A percentile compares a stretch with the other conserved stretches of the same genome.
These are phyloP conservation scores for Durio zibethinus DNA, from an alignment of 345 rosid species.

Conservation along the genomic window DNA sequence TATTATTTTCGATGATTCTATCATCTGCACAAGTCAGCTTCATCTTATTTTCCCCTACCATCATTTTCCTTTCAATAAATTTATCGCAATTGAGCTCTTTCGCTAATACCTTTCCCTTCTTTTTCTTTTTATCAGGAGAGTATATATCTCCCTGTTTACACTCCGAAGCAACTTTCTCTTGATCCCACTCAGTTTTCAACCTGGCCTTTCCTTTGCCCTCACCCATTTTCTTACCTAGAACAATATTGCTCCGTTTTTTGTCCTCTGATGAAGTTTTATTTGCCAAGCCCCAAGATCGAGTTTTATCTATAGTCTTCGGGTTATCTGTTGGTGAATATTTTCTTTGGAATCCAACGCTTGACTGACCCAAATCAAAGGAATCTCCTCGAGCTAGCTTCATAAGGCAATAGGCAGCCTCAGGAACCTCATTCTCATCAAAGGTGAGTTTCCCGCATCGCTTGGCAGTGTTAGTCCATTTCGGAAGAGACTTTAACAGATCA, in stretches of 20 bases:
- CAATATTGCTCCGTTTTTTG: no score
- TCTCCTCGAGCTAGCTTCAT: conserved; percentile 8
- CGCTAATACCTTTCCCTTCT: background rate
- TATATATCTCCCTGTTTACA: background rate
- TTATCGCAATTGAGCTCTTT: background rate
- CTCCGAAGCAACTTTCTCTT: background rate
- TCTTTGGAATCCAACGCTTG: background rate
- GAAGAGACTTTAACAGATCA: conserved; percentile 25
- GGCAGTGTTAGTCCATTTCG: conserved; percentile 23
- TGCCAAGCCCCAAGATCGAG: background rate
- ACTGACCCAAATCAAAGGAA: background rate
- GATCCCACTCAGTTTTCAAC: background rate
- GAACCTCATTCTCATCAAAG: background rate
- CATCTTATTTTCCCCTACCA: background rate
- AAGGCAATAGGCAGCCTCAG: conserved; percentile 18
- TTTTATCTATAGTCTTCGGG: background rate
- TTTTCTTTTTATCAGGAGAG: background rate
- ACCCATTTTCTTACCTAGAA: background rate
- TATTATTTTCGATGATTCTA: background rate
- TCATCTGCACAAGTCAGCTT: background rate
- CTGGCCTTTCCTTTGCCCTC: background rate
- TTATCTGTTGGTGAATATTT: background rate
- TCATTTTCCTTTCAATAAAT: background rate
- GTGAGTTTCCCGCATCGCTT: conserved; percentile 10
- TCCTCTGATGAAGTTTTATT: background rate